phyloP scores from a whole-genome alignment of 768 basidiomycete species.

The Lactarius evosmus region DNA sequence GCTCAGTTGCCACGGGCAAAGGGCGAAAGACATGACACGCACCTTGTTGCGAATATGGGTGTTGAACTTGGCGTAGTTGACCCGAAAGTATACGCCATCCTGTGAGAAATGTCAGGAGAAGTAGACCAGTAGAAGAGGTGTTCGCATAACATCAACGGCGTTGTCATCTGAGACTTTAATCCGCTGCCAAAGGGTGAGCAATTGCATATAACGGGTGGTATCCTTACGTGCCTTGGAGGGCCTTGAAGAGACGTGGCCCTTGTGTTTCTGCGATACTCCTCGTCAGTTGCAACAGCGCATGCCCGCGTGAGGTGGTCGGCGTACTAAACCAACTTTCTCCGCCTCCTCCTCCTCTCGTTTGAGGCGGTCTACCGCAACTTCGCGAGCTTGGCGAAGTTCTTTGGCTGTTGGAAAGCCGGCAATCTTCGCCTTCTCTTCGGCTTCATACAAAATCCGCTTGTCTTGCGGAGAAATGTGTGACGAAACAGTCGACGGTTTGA shows the following conservation, averaged over 20 bases:
- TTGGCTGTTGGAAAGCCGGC: slow-evolving; percentile 76
- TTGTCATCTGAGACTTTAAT: slow-evolving; percentile 51
- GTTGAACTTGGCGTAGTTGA: slow-evolving; percentile 88
- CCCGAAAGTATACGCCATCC: slow-evolving; percentile 74
- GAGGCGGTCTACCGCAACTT: slow-evolving; percentile 58
- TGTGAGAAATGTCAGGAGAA: slow-evolving; percentile 33
- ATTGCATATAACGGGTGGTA: not conserved
- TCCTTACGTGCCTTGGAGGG: slow-evolving; percentile 50
- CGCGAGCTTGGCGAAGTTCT: slow-evolving; percentile 70
- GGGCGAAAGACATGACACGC: slow-evolving; percentile 33
- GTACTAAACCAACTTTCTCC: slow-evolving; percentile 69
- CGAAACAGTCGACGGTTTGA: slow-evolving; percentile 74
- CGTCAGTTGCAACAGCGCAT: slow-evolving; percentile 14
- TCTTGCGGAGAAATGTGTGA: slow-evolving; percentile 80
- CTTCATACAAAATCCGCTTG: slow-evolving; percentile 75
- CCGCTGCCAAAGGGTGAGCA: slow-evolving; percentile 35
- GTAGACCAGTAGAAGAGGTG: not conserved
- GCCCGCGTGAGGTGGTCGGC: slow-evolving; percentile 30
- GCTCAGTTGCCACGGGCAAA: slow-evolving; percentile 24
- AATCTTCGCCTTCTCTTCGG: slow-evolving; percentile 72
- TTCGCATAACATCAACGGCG: slow-evolving; percentile 56
- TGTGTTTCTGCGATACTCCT: slow-evolving; percentile 51
- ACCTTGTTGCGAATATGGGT: slow-evolving; percentile 86
- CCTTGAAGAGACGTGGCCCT: slow-evolving; percentile 46
- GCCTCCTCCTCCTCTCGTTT: slow-evolving; percentile 71